Conservation (phyloP, 2,329 filamentous ascomycete genomes). For the Aspergillus unguis region DNA sequence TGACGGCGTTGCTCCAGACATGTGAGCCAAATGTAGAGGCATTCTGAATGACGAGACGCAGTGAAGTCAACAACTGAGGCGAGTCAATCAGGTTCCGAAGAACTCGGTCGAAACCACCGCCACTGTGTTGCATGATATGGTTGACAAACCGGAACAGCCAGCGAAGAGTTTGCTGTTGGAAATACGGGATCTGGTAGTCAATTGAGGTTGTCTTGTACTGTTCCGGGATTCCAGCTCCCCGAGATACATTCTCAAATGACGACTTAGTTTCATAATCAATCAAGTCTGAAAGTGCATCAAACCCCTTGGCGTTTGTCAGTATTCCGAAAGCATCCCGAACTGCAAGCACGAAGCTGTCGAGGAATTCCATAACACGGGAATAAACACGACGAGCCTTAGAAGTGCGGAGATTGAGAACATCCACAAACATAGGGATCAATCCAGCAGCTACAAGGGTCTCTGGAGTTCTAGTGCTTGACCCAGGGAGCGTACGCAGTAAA, state of each 20-base stretch:
- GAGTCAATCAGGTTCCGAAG: constrained; percentile 94
- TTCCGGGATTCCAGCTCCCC: constrained; percentile 67
- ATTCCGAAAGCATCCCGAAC: constrained; percentile 80
- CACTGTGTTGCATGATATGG: constrained; percentile 81
- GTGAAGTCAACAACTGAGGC: constrained; percentile 71
- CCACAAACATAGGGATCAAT: constrained; percentile 82
- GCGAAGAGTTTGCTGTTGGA: constrained; percentile 88
- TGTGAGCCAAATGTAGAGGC: constrained; percentile 79
- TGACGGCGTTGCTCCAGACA: constrained; percentile 93
- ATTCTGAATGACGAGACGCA: constrained; percentile 79
- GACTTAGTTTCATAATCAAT: constrained; percentile 73
- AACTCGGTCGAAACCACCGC: constrained; percentile 82
- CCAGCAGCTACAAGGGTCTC: constrained; percentile 84
- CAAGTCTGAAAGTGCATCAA: constrained; percentile 86
- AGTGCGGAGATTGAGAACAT: constrained; percentile 81
- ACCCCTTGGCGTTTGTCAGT: constrained; percentile 75
- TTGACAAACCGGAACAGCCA: constrained; percentile 95
- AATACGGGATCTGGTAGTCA: constrained; percentile 91
- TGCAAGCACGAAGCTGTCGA: constrained; percentile 83
- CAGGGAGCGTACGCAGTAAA: constrained; percentile 77
- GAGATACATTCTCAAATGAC: constrained; percentile 63
- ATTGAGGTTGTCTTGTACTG: constrained; percentile 75
- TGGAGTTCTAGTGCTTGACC: constrained; percentile 67
- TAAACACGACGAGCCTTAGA: constrained; percentile 78
- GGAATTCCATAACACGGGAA: constrained; percentile 77